Conservation (phyloP, 768 basidiomycete species). For the Hygrophorus russula region DNA sequence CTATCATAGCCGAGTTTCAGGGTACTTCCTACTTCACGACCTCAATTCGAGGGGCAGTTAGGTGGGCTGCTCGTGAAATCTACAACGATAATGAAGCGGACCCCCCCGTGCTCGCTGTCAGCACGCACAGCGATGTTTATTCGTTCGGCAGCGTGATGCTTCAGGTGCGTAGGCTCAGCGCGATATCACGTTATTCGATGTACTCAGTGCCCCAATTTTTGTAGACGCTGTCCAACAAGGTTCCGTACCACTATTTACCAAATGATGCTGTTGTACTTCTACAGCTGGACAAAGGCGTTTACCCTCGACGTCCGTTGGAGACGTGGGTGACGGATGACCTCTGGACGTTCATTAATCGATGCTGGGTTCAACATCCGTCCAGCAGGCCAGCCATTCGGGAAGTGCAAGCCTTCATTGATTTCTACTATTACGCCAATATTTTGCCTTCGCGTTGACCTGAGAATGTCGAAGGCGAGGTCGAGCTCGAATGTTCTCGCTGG, state of each 20-base stretch:
- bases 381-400: slow-evolving; percentile 3
- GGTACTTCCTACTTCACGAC: slow-evolving; percentile 15
- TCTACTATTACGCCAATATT: not conserved
- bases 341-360: slow-evolving; percentile 6
- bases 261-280: slow-evolving; percentile 4
- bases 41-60: slow-evolving; percentile 18
- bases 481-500: too few relatives aligned
- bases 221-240: slow-evolving; percentile 4
- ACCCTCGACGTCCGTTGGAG: slow-evolving; percentile 6
- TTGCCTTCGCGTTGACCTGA: too few relatives aligned
- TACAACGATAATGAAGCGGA: slow-evolving; percentile 11
- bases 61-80: slow-evolving; percentile 25
- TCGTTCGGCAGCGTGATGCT: slow-evolving; percentile 25
- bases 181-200: not conserved
- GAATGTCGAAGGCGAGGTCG: too few relatives aligned
- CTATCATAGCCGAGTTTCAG: slow-evolving; percentile 13
- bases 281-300: slow-evolving; percentile 3
- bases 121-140: slow-evolving; percentile 20
- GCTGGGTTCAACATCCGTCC: slow-evolving; percentile 2
- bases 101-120: slow-evolving; percentile 5
- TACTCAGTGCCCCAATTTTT: not conserved
- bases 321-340: not conserved
- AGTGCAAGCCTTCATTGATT: not conserved
- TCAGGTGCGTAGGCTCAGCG: slow-evolving; percentile 5
- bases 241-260: slow-evolving; percentile 7